These are phyloP conservation scores for Gossypium ekmanianum DNA, from an alignment of 345 rosid species.

Conservation along the genomic window DNA sequence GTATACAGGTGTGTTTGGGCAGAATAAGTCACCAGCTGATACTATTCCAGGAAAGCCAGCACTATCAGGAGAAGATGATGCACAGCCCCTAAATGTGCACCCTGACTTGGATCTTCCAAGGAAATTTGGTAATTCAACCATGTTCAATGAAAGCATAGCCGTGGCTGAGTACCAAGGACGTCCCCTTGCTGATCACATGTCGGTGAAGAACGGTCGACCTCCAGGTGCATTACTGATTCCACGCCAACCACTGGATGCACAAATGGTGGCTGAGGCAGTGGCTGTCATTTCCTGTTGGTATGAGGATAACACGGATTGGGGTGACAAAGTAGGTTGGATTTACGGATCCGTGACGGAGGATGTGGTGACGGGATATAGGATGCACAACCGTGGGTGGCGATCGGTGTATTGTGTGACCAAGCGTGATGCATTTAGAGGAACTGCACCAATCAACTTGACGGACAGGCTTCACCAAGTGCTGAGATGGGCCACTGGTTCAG, in stretches of 20 bases:
- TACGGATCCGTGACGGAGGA: constrained; percentile 80
- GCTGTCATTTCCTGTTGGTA: constrained; percentile 98
- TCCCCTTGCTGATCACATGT: constrained; percentile 85
- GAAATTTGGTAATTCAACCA: constrained; percentile 69
- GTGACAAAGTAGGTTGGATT: constrained; percentile 73
- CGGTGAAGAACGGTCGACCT: constrained; percentile 91
- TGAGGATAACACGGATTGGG: constrained; percentile 96
- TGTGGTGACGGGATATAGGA: constrained; percentile 89
- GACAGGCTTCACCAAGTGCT: constrained; percentile 92
- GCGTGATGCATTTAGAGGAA: constrained; percentile 85
- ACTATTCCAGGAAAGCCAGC: constrained; percentile 25
- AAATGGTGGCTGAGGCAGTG: constrained; percentile 93
- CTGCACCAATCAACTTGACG: constrained; percentile 89
- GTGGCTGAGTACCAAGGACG: constrained; percentile 88
- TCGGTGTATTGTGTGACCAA: constrained; percentile 86
- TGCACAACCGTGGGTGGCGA: constrained; percentile 99
- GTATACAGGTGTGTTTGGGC: constrained; percentile 68
- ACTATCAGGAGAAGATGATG: constrained; percentile 33
- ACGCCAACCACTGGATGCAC: constrained; percentile 87
- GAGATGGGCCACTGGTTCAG: constrained; percentile 95
- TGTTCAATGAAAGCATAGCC: constrained; percentile 73
- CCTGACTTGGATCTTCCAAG: constrained; percentile 70
- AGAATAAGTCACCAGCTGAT: constrained; percentile 42
- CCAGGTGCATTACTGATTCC: constrained; percentile 79
- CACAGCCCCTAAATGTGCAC: constrained; percentile 61